Evolutionary conservation across 1,284 basidiomycete species (phyloP).

Genomic region (Ganoderma multipileum): DNA sequence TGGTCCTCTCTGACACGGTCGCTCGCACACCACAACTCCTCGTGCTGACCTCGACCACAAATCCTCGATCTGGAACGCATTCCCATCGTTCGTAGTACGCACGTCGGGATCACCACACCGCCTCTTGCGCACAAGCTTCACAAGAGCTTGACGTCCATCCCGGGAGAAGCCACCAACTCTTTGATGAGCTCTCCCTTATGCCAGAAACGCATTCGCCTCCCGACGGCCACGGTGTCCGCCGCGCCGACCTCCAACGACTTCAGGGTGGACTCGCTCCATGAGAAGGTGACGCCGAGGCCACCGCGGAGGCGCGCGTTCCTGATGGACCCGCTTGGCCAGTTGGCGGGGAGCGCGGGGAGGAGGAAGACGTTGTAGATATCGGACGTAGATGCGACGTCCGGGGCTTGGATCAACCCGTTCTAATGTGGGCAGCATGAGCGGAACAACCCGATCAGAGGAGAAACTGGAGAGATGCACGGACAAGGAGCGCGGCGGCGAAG

Average conservation of each 20-base stretch:
- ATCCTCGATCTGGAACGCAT: background rate
- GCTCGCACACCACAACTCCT: no score
- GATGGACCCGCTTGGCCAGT: slow-evolving; percentile 67
- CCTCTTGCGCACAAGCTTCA: background rate
- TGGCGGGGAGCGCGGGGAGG: slow-evolving; percentile 66
- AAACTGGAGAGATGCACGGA: slow-evolving; percentile 37
- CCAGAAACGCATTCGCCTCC: slow-evolving; percentile 52
- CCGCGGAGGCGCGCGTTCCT: slow-evolving; percentile 63
- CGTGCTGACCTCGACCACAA: background rate
- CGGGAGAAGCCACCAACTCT: slow-evolving; percentile 38
- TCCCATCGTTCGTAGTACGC: background rate
- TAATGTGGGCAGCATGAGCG: slow-evolving; percentile 33
- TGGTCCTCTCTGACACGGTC: background rate
- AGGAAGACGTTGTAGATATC: slow-evolving; percentile 62
- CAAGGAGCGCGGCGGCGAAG: slow-evolving; percentile 70
- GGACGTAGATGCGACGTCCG: slow-evolving; percentile 59
- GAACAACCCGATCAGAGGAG: background rate
- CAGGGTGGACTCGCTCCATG: slow-evolving; percentile 58
- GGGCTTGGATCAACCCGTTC: slow-evolving; percentile 75
- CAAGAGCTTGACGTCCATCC: slow-evolving; percentile 19
- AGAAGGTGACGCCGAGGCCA: slow-evolving; percentile 60
- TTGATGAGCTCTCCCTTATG: slow-evolving; percentile 51
- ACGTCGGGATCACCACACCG: background rate
- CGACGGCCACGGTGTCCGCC: slow-evolving; percentile 36
- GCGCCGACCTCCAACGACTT: slow-evolving; percentile 47